Base-by-base conservation (phyloP, 768 basidiomycete species). In the Boletus rubescentipes region DNA sequence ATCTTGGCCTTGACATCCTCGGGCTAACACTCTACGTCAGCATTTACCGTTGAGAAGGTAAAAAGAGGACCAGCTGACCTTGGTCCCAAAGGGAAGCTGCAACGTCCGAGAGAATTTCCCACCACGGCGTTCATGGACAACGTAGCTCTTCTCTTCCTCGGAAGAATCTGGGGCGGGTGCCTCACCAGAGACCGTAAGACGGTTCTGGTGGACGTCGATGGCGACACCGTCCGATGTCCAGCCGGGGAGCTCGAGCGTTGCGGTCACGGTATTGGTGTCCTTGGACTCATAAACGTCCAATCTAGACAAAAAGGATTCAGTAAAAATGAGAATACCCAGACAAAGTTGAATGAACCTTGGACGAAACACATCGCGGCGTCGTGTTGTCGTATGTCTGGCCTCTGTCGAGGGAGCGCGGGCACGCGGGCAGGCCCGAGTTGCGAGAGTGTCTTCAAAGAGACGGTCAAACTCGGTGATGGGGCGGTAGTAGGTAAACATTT, bases 221-320 rank as follows among this genome's bases (percentile, higher is more conserved):
- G 67, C 60, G 46, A 83, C 70, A 43, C 76, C 71, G 39, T 79
- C 75, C 47, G 80, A 77, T 50, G 72, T 77, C 49, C 82, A 63
- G 5, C 83, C 81, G 5, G 83, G 82, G 2, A 82, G 66, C 59
- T 84, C 84, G 51, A 85, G 80, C 11, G 75, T 75, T 8, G 79
- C 81, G 4, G 77, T 79, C 32, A 82, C 75, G 23, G 59, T 53
- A 58, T 77, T 76, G n/a, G 63, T 61, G 0, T 74, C 71, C 14
- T 69, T 55, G 44, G 75, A 70, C 60, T 80, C 79, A 45, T 77
- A 68, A 2, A 84, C 47, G 57, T 84, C 75, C 71, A 82, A 62
- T 36, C 75, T 77, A 7, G 20, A 23, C n/a, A 32, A 15, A 9
- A 10, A 30, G 3, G 3, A 1, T 42, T 51, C 9, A 41, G 9